Evolutionary conservation across 371 early-diverging fungal genomes (phyloP).

Genomic region (Mortierella sp.): DNA sequence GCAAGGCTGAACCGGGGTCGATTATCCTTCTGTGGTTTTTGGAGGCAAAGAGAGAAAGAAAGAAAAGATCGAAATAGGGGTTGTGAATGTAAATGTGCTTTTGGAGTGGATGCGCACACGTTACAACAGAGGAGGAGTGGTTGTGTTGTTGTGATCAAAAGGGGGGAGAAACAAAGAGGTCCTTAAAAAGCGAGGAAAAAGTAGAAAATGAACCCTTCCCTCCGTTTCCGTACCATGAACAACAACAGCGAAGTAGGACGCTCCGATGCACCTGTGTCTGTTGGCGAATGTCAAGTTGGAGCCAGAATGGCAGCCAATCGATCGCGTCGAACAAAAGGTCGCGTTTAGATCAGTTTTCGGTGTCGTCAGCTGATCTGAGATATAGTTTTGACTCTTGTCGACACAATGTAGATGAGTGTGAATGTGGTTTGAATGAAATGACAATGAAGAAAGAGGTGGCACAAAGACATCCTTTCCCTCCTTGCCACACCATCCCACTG

Average conservation of each 20-base stretch:
- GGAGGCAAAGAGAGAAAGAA: neutral
- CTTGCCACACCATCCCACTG: neutral
- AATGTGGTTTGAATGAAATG: neutral
- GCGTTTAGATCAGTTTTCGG: neutral
- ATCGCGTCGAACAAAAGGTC: neutral
- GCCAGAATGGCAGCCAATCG: neutral
- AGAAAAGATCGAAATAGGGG: conserved; percentile 3
- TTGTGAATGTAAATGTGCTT: neutral
- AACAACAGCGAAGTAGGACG: neutral
- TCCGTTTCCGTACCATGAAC: neutral
- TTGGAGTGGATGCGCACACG: no score
- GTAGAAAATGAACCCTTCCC: neutral
- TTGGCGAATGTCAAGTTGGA: neutral
- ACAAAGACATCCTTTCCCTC: neutral
- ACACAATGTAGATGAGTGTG: neutral
- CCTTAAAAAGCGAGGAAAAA: neutral
- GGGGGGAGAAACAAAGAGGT: neutral
- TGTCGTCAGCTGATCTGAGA: neutral
- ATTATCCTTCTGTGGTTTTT: neutral
- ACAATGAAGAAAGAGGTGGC: neutral
- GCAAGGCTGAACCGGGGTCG: neutral
- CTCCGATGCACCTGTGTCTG: neutral
- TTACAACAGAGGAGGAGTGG: neutral
- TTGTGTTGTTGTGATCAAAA: neutral
- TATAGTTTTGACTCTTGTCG: neutral